A percentile compares a stretch with the other conserved stretches of the same genome.
Evolutionary conservation across 208 protist genomes (phyloP).

Genomic region (Leishmania tarentolae): DNA sequence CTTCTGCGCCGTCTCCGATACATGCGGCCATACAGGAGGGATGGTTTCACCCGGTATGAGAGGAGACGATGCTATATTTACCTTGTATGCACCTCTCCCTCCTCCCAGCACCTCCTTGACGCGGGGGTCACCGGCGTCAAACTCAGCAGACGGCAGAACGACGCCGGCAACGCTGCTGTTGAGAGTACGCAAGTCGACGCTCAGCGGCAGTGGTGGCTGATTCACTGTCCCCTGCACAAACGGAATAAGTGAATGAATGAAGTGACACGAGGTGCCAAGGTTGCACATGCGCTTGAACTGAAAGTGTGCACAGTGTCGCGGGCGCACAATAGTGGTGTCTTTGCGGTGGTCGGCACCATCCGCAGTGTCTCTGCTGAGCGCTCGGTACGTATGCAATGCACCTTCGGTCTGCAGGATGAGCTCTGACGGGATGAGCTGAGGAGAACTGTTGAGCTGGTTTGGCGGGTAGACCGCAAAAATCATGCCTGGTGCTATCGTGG

Average conservation of each 20-base stretch:
- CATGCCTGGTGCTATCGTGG: constrained; percentile 46
- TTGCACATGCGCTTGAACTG: constrained; percentile 85
- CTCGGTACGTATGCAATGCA: constrained; percentile 34
- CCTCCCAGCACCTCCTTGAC: background rate
- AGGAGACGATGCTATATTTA: background rate
- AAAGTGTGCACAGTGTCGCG: constrained; percentile 79
- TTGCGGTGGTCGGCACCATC: constrained; percentile 3
- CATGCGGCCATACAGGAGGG: background rate
- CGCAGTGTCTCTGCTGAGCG: constrained; percentile 3
- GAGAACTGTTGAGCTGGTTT: constrained; percentile 46
- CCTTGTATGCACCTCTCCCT: background rate
- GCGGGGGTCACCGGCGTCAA: background rate
- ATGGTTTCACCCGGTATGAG: background rate
- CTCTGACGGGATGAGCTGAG: constrained; percentile 61
- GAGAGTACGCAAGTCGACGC: background rate
- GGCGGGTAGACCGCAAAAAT: constrained; percentile 61
- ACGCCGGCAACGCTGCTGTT: constrained; percentile 8
- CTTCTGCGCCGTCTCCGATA: background rate
- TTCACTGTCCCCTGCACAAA: constrained; percentile 51
- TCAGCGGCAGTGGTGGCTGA: constrained; percentile 23
- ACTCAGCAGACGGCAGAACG: background rate
- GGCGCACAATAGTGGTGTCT: constrained; percentile 27
- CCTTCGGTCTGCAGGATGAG: constrained; percentile 60
- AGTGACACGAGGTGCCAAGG: constrained; percentile 55
- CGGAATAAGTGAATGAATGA: constrained; percentile 74